Conservation (phyloP, 2,329 filamentous ascomycete genomes). For the Stemphylium vesicarium region DNA sequence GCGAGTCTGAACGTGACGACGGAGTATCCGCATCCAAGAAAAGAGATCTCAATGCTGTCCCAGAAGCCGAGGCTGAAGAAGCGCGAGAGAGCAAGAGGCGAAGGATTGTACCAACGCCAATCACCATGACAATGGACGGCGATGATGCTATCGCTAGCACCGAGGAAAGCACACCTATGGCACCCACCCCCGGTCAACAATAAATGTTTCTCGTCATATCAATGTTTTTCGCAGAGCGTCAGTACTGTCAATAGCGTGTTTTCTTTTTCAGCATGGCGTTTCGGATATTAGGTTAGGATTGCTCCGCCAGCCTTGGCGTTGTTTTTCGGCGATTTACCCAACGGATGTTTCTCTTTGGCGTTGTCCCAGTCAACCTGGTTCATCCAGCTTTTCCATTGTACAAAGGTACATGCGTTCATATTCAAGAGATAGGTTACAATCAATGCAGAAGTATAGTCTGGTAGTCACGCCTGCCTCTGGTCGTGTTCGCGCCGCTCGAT, state of each 20-base stretch:
- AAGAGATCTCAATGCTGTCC: constrained; percentile 46
- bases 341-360: constrained; percentile 1
- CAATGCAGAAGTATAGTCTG: constrained; percentile 6
- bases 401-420: constrained; percentile 9
- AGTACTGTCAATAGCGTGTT: constrained; percentile 4
- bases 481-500: background rate
- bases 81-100: constrained; percentile 51
- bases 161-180: constrained; percentile 38
- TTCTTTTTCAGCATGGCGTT: constrained; percentile 28
- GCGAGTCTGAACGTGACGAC: constrained; percentile 47
- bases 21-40: constrained; percentile 38
- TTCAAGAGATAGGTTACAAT: constrained; percentile 3
- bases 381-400: background rate
- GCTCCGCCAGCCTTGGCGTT: constrained; percentile 2
- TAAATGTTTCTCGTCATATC: constrained; percentile 9
- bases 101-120: constrained; percentile 54
- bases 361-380: background rate
- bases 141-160: constrained; percentile 41
- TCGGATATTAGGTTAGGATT: constrained; percentile 13
- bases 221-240: constrained; percentile 2
- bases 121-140: constrained; percentile 37
- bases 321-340: constrained; percentile 5
- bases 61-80: constrained; percentile 45
- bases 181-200: constrained; percentile 24
- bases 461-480: background rate